Base-by-base conservation (phyloP, 2,329 filamentous ascomycete genomes). In the Scolecobasidium constrictum region DNA sequence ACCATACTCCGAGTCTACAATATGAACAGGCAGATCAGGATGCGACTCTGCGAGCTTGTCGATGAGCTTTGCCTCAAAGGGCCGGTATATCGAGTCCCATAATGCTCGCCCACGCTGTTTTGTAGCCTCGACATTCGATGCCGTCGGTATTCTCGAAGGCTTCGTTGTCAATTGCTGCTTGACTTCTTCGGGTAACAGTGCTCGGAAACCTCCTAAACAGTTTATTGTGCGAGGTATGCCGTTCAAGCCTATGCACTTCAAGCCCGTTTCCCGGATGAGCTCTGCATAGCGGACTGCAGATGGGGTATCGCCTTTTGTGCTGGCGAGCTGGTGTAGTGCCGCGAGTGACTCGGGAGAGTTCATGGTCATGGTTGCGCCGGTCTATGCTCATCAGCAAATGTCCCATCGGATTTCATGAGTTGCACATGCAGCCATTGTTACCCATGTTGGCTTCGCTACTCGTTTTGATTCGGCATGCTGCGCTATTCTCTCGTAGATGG, bases 151-250 rank as follows among this genome's bases (percentile, higher is more conserved):
- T 35, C 35, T 16, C 2, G 43, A 49, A 0, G 80, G 67, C 20
- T 54, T 62, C 1, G 68, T 77, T 44, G 70, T 69, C 3, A 90
- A 70, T 4, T 60, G 55, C 1, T 66, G 56, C 3, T 67, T 58
- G 4, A 87, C 64, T 4, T 71, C 61, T 0, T 63, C 46, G 0
- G 83, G 79, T 0, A 92, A 73, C 20, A 68, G 65, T 31, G 71
- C 67, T 52, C 73, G 70, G 67, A 88, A 87, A 18, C 78, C 78
- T 53, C 78, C 80, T 2, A 93, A 77, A 53, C 75, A 80, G 69
- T 92, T 92, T 66, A 92, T 92, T 19, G 80, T 82, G 50, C 86
- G 80, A 2, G 86, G 85, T 52, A 92, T 85, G 49, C 82, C 82
- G 64, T 86, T 86, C 71, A 86, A 84, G 45, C 77, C 78, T 59